These are phyloP conservation scores for Quercus variabilis DNA, from an alignment of 306 rosid genomes.

Conservation along the genomic window DNA sequence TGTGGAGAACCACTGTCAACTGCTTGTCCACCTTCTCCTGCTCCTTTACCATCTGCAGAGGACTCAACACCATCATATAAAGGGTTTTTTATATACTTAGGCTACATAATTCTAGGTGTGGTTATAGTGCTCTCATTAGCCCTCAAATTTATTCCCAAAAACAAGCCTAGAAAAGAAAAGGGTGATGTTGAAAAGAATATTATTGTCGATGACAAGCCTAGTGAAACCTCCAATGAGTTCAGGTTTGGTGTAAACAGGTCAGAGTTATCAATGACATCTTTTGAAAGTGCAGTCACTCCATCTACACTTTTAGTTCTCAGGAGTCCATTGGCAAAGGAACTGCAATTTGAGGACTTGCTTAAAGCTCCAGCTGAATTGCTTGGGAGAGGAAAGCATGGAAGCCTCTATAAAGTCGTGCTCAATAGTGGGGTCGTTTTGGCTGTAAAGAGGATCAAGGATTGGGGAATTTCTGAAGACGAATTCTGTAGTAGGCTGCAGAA, in stretches of 20 bases:
- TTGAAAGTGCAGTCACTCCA: conserved; percentile 39
- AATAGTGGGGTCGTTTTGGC: conserved; percentile 48
- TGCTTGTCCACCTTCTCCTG: conserved; percentile 29
- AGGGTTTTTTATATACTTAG: conserved; percentile 35
- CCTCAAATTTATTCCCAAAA: conserved; percentile 12
- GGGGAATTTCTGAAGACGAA: conserved; percentile 49
- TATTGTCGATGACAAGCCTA: conserved; percentile 22
- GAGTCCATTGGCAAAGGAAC: conserved; percentile 26
- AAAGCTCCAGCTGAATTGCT: conserved; percentile 71
- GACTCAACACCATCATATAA: neutral
- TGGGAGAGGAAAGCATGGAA: conserved; percentile 66
- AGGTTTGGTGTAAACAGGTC: conserved; percentile 32
- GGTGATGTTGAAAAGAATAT: neutral
- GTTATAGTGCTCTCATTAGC: conserved; percentile 29
- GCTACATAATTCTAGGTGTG: conserved; percentile 40
- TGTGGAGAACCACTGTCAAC: conserved; percentile 55
- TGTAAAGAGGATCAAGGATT: conserved; percentile 71
- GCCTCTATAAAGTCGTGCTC: conserved; percentile 65
- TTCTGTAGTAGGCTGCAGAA: conserved; percentile 49
- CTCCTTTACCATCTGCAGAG: conserved; percentile 1
- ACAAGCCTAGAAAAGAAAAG: conserved; percentile 12
- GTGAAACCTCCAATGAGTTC: conserved; percentile 28
- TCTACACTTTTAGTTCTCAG: conserved; percentile 44
- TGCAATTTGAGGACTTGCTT: conserved; percentile 63
- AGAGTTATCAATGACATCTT: conserved; percentile 48